These are phyloP conservation scores for Mycena citricolor DNA, from an alignment of 1,284 basidiomycete species.

Conservation along the genomic window DNA sequence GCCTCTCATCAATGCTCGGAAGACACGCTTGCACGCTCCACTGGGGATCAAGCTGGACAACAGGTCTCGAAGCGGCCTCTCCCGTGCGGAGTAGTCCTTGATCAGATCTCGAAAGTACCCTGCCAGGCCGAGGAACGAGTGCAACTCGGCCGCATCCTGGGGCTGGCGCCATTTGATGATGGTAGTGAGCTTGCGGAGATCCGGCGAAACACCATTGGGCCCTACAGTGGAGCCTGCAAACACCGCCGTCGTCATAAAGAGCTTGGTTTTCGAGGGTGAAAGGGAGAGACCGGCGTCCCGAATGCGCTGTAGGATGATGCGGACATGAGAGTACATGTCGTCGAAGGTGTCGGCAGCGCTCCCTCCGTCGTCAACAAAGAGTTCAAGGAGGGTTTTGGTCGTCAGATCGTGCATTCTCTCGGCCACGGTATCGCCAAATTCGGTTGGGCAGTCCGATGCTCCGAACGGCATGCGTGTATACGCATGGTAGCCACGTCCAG, in stretches of 20 bases:
- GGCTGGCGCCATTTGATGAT: slow-evolving; percentile 36
- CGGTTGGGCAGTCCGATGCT: slow-evolving; percentile 39
- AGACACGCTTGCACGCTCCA: slow-evolving; percentile 22
- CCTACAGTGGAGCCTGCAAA: slow-evolving; percentile 35
- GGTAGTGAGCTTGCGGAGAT: slow-evolving; percentile 33
- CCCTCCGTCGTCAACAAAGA: slow-evolving; percentile 35
- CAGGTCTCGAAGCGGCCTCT: slow-evolving; percentile 7
- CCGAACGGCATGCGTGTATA: slow-evolving; percentile 41
- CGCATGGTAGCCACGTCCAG: slow-evolving; percentile 37
- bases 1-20: slow-evolving; percentile 21
- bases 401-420: slow-evolving; percentile 31
- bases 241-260: slow-evolving; percentile 32
- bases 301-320: slow-evolving; percentile 24
- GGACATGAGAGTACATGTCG: slow-evolving; percentile 21
- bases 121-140: slow-evolving; percentile 27
- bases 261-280: slow-evolving; percentile 29
- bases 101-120: slow-evolving; percentile 31
- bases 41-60: not conserved
- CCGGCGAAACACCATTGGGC: slow-evolving; percentile 30
- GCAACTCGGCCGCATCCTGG: slow-evolving; percentile 27
- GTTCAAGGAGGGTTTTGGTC: slow-evolving; percentile 25
- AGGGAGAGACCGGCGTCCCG: slow-evolving; percentile 29
- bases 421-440: slow-evolving; percentile 36
- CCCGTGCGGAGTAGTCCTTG: slow-evolving; percentile 30
- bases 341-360: slow-evolving; percentile 29